Conservation (phyloP, 1,284 basidiomycete genomes). For the Tranzscheliella williamsii region DNA sequence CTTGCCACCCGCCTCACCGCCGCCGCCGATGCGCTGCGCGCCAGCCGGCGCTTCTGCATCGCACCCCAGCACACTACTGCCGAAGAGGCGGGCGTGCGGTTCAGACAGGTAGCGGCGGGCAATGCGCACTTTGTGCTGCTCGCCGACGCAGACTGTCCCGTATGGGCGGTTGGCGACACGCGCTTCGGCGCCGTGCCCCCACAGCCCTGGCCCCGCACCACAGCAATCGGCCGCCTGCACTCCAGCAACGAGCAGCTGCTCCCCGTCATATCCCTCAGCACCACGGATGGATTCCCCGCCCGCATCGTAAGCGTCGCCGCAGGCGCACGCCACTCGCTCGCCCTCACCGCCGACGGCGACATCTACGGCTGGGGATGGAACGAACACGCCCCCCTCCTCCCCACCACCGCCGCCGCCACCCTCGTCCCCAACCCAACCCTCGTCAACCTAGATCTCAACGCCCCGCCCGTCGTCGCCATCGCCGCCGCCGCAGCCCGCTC, state of each 20-base stretch:
- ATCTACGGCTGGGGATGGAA: slow-evolving; percentile 40
- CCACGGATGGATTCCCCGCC: slow-evolving; percentile 6
- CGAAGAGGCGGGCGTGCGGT: too few species aligned
- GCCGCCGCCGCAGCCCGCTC: slow-evolving; percentile 2
- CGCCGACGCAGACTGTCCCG: too few species aligned
- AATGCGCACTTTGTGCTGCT: too few species aligned
- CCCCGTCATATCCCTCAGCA: slow-evolving; percentile 8
- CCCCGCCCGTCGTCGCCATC: neutral
- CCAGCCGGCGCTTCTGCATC: too few species aligned
- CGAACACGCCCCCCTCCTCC: slow-evolving; percentile 6
- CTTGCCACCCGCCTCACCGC: too few species aligned
- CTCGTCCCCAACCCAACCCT: slow-evolving; percentile 8
- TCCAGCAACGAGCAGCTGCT: too few species aligned
- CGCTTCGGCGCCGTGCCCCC: too few species aligned
- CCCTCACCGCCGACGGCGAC: slow-evolving; percentile 9
- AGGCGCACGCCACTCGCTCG: slow-evolving; percentile 12
- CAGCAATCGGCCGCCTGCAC: neutral
- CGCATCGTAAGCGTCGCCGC: slow-evolving; percentile 1
- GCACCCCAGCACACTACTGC: too few species aligned
- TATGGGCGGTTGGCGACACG: too few species aligned
- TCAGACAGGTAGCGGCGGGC: too few species aligned
- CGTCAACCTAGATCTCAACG: neutral
- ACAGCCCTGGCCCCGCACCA: too few species aligned
- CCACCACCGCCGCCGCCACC: slow-evolving; percentile 1
- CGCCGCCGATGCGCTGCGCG: too few species aligned